Conservation (phyloP, 148 eudicot species). For the Dysphania ambrosioides region DNA sequence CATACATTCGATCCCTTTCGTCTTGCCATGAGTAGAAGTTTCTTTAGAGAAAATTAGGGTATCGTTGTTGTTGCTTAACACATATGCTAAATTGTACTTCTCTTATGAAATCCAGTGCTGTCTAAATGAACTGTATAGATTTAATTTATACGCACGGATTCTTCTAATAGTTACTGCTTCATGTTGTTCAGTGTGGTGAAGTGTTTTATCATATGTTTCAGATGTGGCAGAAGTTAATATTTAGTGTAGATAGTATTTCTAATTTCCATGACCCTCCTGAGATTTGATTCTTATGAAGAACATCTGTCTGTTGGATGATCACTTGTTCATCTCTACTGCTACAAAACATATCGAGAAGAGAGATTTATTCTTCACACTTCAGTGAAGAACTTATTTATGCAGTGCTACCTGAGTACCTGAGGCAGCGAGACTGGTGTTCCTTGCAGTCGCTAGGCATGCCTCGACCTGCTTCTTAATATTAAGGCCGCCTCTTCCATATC, state of each 20-base stretch:
- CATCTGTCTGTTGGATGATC: background rate
- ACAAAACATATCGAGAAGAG: no score
- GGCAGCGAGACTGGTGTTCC: no score
- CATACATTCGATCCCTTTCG: background rate
- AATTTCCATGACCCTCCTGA: background rate
- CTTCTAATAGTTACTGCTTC: background rate
- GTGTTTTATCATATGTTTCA: background rate
- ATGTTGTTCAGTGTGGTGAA: background rate
- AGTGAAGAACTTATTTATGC: no score
- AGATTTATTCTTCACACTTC: background rate
- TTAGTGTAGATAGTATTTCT: background rate
- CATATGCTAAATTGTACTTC: background rate
- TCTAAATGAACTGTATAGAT: background rate
- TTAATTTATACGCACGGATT: background rate
- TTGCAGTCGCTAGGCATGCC: background rate
- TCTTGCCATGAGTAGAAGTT: no score
- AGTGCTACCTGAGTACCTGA: no score
- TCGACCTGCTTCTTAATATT: background rate
- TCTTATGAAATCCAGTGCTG: background rate
- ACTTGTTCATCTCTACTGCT: background rate
- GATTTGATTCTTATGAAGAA: background rate
- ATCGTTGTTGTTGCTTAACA: background rate
- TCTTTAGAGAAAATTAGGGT: no score
- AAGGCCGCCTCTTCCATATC: no score
- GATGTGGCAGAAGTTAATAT: background rate